Base-by-base conservation (phyloP, 2,329 filamentous ascomycete genomes). In the Aspergillus jensenii region DNA sequence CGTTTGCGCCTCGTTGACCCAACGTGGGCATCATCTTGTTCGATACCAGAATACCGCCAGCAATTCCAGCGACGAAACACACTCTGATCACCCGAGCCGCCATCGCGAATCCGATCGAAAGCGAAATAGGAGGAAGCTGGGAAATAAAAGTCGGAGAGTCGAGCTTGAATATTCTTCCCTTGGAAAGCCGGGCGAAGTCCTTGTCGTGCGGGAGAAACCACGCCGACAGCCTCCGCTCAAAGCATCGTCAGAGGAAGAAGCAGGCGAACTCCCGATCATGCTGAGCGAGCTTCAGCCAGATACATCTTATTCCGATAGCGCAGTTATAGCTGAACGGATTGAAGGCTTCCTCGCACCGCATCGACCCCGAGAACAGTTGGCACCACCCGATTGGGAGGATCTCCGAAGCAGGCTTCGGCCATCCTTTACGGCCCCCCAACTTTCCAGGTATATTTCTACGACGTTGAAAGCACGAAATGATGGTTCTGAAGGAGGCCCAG, bases 131-230 rank as follows among this genome's bases (percentile, higher is more conserved):
- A 44, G 27, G 12, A 49, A 44, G 17, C 9, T 31, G 21, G 49
- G 48, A 55, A 33, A 46, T 8, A 47, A 44, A 58, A 47, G 27
- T n/a, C 37, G 19, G 46, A 58, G 23, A 25, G 9, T 53, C 21
- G 35, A 66, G 49, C 49, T 77, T 8, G 68, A 67, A 35, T 68
- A 75, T 27, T 62, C 71, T 39, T 59, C 71, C 1, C 61, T 78
- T 8, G 76, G 76, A 27, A 66, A 72, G 49, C 74, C 74, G 1
- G 74, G 69, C 3, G 67, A 76, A 50, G 69, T 78, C 6, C 61
- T 77, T 25, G 65, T 78, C 23, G 64, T 77, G 8, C 63, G 65
- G 40, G 59, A 68, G 19, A 61, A 55, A 49, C 57, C 65, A 50
- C 68, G 67, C 31, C 64, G 65, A 27, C 60, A 61, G 27, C 56